phyloP scores from a whole-genome alignment of 2,329 filamentous ascomycete species.

The Pseudocercospora fijiensis region DNA sequence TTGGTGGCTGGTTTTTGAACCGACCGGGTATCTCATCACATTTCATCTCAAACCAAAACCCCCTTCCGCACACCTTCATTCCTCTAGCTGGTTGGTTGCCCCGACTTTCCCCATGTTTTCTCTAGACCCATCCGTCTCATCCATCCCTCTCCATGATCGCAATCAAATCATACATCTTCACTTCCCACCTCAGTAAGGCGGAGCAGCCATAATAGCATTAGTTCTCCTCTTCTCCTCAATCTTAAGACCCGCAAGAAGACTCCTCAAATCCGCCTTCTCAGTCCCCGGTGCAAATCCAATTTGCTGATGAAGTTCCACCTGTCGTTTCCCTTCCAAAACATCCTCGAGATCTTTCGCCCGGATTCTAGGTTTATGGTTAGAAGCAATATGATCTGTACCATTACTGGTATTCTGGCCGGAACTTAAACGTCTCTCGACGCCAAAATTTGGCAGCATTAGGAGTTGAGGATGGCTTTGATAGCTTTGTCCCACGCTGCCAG shows the following conservation, averaged over 20 bases:
- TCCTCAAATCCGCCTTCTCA: conserved; percentile 14
- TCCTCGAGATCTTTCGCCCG: conserved; percentile 26
- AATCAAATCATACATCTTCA: not conserved
- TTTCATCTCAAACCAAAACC: too few species aligned
- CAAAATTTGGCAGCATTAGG: conserved; percentile 26
- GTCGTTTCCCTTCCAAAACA: conserved; percentile 25
- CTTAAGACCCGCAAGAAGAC: conserved; percentile 16
- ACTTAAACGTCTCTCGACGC: conserved; percentile 24
- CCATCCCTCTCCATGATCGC: too few species aligned
- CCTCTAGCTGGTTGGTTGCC: too few species aligned
- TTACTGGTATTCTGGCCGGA: conserved; percentile 23
- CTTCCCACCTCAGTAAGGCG: conserved; percentile 14
- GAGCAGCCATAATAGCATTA: conserved; percentile 19
- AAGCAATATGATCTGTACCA: conserved; percentile 5
- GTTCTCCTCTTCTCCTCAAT: conserved; percentile 11
- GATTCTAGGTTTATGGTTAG: conserved; percentile 16
- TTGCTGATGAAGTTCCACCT: conserved; percentile 15
- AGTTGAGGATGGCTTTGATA: conserved; percentile 28
- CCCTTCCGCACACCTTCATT: not conserved
- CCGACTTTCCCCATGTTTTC: too few species aligned
- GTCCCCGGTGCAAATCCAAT: not conserved
- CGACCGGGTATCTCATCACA: too few species aligned
- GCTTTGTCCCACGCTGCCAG: conserved; percentile 25
- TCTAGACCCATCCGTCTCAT: not conserved
- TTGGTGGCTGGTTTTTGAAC: too few species aligned